Percentiles rank a stretch among this genome's conserved stretches.
Conservation (phyloP, 495 filamentous ascomycete genomes). For the Daldinia vernicosa region DNA sequence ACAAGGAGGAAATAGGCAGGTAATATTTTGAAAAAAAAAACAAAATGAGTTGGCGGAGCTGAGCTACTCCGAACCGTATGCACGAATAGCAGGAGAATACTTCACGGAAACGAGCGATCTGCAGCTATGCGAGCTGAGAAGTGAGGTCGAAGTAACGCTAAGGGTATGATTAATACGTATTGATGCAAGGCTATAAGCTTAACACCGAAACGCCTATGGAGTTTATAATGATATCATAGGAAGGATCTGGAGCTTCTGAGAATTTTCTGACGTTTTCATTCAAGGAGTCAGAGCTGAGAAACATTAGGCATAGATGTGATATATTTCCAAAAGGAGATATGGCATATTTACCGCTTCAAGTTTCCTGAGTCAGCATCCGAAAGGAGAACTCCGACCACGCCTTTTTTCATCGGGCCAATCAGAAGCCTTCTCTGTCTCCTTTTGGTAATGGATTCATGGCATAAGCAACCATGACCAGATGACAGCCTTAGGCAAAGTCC, state of each 20-base stretch:
- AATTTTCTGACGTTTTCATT: neutral
- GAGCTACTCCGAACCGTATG: neutral
- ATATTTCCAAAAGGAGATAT: neutral
- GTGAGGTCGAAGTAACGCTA: neutral
- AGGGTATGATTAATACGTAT: neutral
- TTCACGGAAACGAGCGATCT: neutral
- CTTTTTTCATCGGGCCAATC: neutral
- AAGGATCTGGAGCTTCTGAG: neutral
- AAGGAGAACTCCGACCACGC: neutral
- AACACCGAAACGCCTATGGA: neutral
- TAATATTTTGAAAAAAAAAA: neutral
- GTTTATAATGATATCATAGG: neutral
- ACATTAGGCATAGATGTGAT: neutral
- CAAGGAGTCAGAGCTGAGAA: neutral
- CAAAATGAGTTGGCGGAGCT: slow-evolving; percentile 1
- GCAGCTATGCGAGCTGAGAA: neutral
- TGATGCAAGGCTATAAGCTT: neutral
- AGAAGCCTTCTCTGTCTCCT: neutral
- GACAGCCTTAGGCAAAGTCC: neutral
- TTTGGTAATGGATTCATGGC: neutral
- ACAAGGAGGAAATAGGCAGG: neutral
- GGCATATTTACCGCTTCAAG: neutral
- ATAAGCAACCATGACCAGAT: neutral
- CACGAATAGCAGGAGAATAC: neutral
- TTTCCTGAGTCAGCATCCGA: neutral